Evolutionary conservation across 306 rosid species (phyloP).

Genomic region (Quercus cerris): DNA sequence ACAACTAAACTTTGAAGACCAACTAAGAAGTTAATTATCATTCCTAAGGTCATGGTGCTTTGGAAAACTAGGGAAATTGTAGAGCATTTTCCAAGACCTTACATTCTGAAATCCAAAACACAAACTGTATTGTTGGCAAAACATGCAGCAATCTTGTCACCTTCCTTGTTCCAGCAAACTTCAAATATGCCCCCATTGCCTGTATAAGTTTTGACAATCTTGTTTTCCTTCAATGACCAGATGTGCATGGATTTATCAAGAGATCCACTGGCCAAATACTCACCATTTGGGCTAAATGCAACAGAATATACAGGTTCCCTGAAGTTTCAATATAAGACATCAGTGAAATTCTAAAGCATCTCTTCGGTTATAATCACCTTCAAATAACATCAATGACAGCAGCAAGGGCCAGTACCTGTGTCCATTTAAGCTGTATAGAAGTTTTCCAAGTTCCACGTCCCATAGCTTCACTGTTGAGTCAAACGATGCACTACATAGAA

Average conservation of each 20-base stretch:
- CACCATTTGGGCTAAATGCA: slow-evolving; percentile 93
- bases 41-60: neutral
- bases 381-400: neutral
- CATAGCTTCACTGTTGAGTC: slow-evolving; percentile 89
- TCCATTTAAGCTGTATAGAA: slow-evolving; percentile 71
- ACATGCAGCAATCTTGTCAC: slow-evolving; percentile 90
- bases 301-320: slow-evolving; percentile 81
- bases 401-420: slow-evolving; percentile 54
- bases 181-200: slow-evolving; percentile 98
- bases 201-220: slow-evolving; percentile 71
- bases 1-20: neutral
- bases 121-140: slow-evolving; percentile 89
- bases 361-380: neutral
- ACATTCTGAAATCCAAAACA: slow-evolving; percentile 57
- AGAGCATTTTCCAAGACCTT: neutral
- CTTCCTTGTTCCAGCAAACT: slow-evolving; percentile 92
- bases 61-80: neutral
- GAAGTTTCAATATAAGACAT: slow-evolving; percentile 14
- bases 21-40: neutral
- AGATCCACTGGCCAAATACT: slow-evolving; percentile 91
- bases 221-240: slow-evolving; percentile 91
- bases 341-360: neutral
- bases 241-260: slow-evolving; percentile 77
- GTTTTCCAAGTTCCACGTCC: slow-evolving; percentile 85
- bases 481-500: slow-evolving; percentile 74